Conservation (phyloP, 2,329 filamentous ascomycete genomes). For the Scopulariopsis brevicaulis region DNA sequence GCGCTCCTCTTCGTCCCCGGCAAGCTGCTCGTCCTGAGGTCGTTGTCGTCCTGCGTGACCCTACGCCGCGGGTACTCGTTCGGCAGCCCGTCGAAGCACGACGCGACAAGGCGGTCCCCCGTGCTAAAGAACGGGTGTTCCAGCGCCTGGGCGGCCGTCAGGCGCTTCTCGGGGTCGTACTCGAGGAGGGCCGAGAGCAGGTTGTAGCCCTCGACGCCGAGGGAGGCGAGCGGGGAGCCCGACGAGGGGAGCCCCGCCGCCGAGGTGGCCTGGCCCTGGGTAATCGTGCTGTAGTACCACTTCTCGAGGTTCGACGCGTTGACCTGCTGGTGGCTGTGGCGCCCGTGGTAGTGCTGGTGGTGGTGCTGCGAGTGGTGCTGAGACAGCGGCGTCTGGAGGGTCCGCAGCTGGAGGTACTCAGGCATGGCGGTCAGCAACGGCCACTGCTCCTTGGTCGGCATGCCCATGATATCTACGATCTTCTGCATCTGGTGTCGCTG, state of each 20-base stretch:
- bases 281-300: constrained; percentile 66
- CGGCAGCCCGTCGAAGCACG: constrained; percentile 86
- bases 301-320: constrained; percentile 53
- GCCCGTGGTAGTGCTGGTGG: constrained; percentile 31
- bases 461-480: constrained; percentile 90
- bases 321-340: constrained; percentile 15
- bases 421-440: constrained; percentile 75
- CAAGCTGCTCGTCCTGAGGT: constrained; percentile 81
- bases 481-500: constrained; percentile 99
- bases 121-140: constrained; percentile 80
- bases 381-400: constrained; percentile 37
- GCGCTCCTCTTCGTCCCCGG: constrained; percentile 87
- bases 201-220: constrained; percentile 69
- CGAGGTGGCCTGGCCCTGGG: constrained; percentile 39
- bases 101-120: constrained; percentile 60
- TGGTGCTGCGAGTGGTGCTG: constrained; percentile 34
- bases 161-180: constrained; percentile 81
- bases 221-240: constrained; percentile 37
- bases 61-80: constrained; percentile 81
- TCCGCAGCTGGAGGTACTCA: constrained; percentile 63
- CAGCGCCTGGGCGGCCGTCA: constrained; percentile 82
- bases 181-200: constrained; percentile 75
- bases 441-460: constrained; percentile 84
- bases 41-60: constrained; percentile 90
- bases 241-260: constrained; percentile 27